Evolutionary conservation across 129 eudicot species (phyloP), one percentile per base, ranked within the genome.

Genomic region (Flaveria brownii): DNA sequence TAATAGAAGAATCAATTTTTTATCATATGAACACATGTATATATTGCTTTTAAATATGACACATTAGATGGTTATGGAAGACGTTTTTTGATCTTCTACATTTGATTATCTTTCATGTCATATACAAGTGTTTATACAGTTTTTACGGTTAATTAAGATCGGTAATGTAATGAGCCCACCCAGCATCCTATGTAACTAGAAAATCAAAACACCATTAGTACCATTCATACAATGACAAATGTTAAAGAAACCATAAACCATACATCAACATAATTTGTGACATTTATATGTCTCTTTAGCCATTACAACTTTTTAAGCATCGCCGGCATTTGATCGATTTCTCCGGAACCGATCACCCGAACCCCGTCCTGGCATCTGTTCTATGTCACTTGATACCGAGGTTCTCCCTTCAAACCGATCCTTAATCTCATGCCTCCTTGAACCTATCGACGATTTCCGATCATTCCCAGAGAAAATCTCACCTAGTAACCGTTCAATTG

Each of bases 291-390:
- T 50, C 54, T 17, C 23, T 61, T 33, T 18, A 12, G n/a, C 66
- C 36, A 26, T 77, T 70, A 51, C 45, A 9, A n/a, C 73, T 75
- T 33, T 77, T 61, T 74, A 86, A 51, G 66, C 80, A 30, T 88
- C 86, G 81, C 81, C 80, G 11, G 85, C 51, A 68, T 75, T 88
- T 6, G 93, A 86, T 74, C 54, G 72, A 77, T 81, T 77, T 54
- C 87, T 69, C 39, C 75, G 79, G 54, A 73, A 73, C 82, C 85
- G 57, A 36, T 77, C 33, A 57, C 56, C 78, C 15, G 86, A 55
- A 47, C 68, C 69, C 20, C 82, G 72, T 22, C 75, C 76, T 0
- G 65, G 45, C 46, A 72, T 56, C 75, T 68, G 82, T 45, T 82
- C 86, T 11, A 72, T 60, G 28, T 86, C 93, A 76, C 77, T 67